Evolutionary conservation across 2,329 filamentous ascomycete genomes (phyloP).

Genomic region (Pleomassaria siparia): DNA sequence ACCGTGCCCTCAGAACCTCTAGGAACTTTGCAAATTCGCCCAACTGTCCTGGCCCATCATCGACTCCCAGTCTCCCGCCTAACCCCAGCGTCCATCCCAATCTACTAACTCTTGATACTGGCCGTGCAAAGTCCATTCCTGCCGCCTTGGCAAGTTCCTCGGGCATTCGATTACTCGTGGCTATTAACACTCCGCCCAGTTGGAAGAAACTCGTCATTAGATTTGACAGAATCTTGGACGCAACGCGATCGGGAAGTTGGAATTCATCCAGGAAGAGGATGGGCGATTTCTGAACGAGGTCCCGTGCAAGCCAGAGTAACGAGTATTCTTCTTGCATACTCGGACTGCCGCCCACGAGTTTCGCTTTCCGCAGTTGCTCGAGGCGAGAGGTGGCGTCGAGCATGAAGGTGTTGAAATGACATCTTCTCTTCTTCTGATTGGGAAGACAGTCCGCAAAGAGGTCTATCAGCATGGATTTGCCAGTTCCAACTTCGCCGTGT

Average conservation of each 20-base stretch:
- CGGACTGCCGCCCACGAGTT: conserved; percentile 16
- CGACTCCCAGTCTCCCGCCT: conserved; percentile 49
- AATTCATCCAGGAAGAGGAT: conserved; percentile 84
- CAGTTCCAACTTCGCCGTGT: conserved; percentile 79
- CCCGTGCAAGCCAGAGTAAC: conserved; percentile 71
- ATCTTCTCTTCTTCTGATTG: conserved; percentile 70
- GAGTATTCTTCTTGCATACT: conserved; percentile 61
- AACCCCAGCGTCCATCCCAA: conserved; percentile 47
- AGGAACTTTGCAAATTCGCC: conserved; percentile 77
- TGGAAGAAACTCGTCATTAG: conserved; percentile 81
- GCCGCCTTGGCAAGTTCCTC: conserved; percentile 77
- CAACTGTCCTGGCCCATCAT: conserved; percentile 46
- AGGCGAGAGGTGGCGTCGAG: conserved; percentile 72
- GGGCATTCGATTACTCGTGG: conserved; percentile 81
- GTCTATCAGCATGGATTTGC: conserved; percentile 84
- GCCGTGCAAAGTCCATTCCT: conserved; percentile 66
- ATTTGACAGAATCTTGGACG: conserved; percentile 77
- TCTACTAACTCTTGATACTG: conserved; percentile 47
- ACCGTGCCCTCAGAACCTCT: conserved; percentile 73
- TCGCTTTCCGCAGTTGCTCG: conserved; percentile 60
- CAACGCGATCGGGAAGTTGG: conserved; percentile 75
- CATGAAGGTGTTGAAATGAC: conserved; percentile 89
- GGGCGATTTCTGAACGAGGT: conserved; percentile 72
- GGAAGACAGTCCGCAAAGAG: conserved; percentile 77
- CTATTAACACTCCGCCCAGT: conserved; percentile 76